These are phyloP conservation scores for Debaryomyces sp. DNA, from an alignment of 1,139 yeast genomes.

Conservation along the genomic window DNA sequence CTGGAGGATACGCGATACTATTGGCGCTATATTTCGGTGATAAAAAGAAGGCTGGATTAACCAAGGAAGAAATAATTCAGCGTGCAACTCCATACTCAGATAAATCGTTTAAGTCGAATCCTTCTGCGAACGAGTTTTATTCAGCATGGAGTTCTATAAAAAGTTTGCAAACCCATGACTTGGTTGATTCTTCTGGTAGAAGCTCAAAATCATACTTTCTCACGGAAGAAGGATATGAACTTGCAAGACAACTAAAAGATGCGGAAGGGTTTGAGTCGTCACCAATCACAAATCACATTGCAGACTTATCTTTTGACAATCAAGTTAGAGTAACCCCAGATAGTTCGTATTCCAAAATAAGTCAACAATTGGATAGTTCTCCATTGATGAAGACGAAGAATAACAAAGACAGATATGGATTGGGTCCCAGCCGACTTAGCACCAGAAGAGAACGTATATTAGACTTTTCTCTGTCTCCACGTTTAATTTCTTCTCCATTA, in stretches of 20 bases:
- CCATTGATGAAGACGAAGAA: neutral
- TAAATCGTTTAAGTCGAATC: constrained; percentile 63
- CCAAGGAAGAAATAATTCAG: constrained; percentile 60
- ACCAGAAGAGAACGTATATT: neutral
- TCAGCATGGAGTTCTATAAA: constrained; percentile 82
- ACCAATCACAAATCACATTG: constrained; percentile 18
- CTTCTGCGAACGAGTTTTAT: constrained; percentile 62
- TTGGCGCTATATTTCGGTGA: constrained; percentile 63
- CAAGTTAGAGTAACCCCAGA: constrained; percentile 30
- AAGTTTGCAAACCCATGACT: constrained; percentile 61
- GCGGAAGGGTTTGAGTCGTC: constrained; percentile 44
- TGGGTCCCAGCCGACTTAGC: neutral
- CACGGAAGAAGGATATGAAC: constrained; percentile 70
- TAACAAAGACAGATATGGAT: neutral
- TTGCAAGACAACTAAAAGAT: constrained; percentile 60
- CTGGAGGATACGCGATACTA: constrained; percentile 88
- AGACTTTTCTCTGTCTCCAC: constrained; percentile 4
- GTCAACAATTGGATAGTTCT: constrained; percentile 2
- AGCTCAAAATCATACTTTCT: constrained; percentile 60
- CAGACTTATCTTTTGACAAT: constrained; percentile 39
- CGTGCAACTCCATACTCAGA: constrained; percentile 66
- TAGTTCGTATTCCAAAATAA: constrained; percentile 3
- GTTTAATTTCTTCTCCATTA: constrained; percentile 2
- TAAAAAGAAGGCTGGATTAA: constrained; percentile 50
- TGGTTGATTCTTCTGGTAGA: constrained; percentile 60